Evolutionary conservation across 805 yeast genomes (phyloP).

Genomic region (Yamadazyma philogaea): DNA sequence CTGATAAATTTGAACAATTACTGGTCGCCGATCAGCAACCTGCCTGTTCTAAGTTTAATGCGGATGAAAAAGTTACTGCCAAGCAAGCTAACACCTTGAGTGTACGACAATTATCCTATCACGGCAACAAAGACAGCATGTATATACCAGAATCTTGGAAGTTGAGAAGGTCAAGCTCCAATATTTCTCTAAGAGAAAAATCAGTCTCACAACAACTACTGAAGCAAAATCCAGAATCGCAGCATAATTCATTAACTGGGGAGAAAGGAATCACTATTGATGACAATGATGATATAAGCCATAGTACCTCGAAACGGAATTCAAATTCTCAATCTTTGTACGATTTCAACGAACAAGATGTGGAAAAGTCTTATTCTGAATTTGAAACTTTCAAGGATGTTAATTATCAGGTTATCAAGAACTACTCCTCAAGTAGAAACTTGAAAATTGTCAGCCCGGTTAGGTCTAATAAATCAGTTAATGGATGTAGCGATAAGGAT

Average conservation of each 20-base stretch:
- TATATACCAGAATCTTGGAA: background rate
- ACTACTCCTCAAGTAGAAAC: constrained; percentile 4
- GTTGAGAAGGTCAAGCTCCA: background rate
- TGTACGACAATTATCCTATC: background rate
- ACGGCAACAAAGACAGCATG: background rate
- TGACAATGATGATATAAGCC: constrained; percentile 5
- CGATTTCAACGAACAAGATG: constrained; percentile 2
- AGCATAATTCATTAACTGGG: background rate
- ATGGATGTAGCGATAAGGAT: background rate
- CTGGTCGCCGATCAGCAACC: too few relatives aligned
- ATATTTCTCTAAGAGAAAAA: background rate
- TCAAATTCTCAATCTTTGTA: constrained; percentile 2
- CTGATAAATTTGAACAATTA: too few relatives aligned
- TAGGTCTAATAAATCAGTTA: background rate
- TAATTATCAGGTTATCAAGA: constrained; percentile 11
- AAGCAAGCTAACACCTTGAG: too few relatives aligned
- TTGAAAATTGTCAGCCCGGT: constrained; percentile 14
- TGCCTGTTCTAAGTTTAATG: too few relatives aligned
- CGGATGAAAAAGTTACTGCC: background rate
- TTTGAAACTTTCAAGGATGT: constrained; percentile 17
- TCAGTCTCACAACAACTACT: background rate
- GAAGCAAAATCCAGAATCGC: constrained; percentile 1
- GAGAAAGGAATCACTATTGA: background rate
- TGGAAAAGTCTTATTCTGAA: constrained; percentile 9
- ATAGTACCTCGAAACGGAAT: constrained; percentile 7